Conservation (phyloP, 1,139 yeast genomes). For the Eremothecium cymbalariae region DNA sequence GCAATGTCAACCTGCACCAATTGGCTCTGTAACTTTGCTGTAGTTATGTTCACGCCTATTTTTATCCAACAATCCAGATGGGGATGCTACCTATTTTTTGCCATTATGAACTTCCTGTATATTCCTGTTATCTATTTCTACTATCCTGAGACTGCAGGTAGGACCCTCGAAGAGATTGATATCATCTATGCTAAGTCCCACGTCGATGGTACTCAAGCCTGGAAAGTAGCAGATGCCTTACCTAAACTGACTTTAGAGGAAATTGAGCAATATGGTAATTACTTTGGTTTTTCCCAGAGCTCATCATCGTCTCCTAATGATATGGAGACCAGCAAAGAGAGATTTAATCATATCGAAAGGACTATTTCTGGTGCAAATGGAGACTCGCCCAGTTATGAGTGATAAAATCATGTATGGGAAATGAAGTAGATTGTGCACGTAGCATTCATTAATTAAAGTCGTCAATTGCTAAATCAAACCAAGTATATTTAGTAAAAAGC, state of each 20-base stretch:
- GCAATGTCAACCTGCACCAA: constrained; percentile 45
- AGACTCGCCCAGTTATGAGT: no score
- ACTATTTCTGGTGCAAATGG: no score
- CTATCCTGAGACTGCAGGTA: constrained; percentile 59
- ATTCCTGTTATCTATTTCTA: constrained; percentile 58
- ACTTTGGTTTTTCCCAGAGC: constrained; percentile 43
- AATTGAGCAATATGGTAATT: constrained; percentile 39
- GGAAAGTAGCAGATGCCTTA: constrained; percentile 48
- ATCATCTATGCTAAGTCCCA: constrained; percentile 40
- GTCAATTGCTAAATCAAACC: no score
- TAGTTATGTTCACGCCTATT: constrained; percentile 44
- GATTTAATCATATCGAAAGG: no score
- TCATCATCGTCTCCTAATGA: no score
- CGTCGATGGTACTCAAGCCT: constrained; percentile 41
- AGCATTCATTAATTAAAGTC: no score
- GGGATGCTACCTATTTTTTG: constrained; percentile 39
- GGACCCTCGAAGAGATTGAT: constrained; percentile 56
- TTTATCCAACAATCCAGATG: constrained; percentile 37
- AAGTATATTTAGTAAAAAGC: no score
- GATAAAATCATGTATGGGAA: no score
- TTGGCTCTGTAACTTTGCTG: constrained; percentile 44
- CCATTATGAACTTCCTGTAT: constrained; percentile 37
- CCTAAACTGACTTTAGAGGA: constrained; percentile 41
- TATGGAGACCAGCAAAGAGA: no score
- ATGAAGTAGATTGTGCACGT: no score